phyloP scores from a whole-genome alignment of 192 early-diverging fungal species.

The Umbelopsis isabellina region DNA sequence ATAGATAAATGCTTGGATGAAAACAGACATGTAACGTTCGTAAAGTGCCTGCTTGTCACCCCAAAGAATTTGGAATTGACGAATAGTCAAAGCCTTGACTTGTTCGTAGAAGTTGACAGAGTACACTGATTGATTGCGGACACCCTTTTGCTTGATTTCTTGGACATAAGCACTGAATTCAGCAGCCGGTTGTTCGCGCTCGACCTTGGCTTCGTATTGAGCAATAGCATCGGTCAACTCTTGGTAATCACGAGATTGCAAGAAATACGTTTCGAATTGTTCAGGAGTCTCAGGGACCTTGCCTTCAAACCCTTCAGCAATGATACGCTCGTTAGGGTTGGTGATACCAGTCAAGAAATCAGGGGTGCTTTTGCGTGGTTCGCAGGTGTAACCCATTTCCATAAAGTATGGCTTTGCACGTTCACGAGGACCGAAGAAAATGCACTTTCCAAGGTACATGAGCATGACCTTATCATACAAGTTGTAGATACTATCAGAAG shows the following conservation, averaged over 20 bases:
- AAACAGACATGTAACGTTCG: constrained; percentile 54
- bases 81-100: constrained; percentile 55
- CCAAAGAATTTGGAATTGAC: constrained; percentile 63
- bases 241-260: constrained; percentile 43
- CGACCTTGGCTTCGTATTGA: constrained; percentile 42
- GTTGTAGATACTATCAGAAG: constrained; percentile 73
- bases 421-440: constrained; percentile 65
- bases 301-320: constrained; percentile 52
- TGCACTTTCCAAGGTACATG: constrained; percentile 62
- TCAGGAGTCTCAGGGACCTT: constrained; percentile 58
- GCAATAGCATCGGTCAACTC: constrained; percentile 42
- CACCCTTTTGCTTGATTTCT: constrained; percentile 55
- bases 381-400: constrained; percentile 59
- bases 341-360: constrained; percentile 76
- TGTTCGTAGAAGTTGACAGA: constrained; percentile 66
- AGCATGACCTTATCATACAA: constrained; percentile 68
- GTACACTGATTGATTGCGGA: constrained; percentile 57
- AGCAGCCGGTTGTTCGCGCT: constrained; percentile 24
- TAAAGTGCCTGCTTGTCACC: constrained; percentile 54
- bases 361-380: constrained; percentile 63
- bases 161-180: constrained; percentile 52
- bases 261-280: constrained; percentile 64
- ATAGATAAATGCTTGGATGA: constrained; percentile 67
- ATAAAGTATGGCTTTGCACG: constrained; percentile 63
- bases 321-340: constrained; percentile 54